A percentile compares a stretch with the other conserved stretches of the same genome.
These are phyloP conservation scores for Leishmania amazonensis DNA, from an alignment of 208 protist species.

Conservation along the genomic window DNA sequence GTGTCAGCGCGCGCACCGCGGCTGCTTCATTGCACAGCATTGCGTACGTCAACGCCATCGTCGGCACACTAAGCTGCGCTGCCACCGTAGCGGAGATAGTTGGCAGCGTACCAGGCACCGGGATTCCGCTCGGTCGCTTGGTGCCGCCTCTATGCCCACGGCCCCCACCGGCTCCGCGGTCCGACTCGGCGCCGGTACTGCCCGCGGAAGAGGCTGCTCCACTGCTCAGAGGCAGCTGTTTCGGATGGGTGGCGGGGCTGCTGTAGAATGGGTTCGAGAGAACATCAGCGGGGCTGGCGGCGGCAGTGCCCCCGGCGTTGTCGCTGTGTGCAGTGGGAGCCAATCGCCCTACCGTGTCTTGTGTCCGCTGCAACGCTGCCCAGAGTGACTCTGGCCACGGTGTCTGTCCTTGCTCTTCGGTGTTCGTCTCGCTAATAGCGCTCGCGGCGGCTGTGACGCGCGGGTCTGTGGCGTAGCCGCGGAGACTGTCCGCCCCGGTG, in stretches of 20 bases:
- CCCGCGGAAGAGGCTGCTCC: constrained; percentile 2
- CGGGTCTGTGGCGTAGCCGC: constrained; percentile 64
- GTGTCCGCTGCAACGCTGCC: constrained; percentile 26
- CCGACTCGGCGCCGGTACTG: constrained; percentile 1
- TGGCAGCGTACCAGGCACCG: not conserved
- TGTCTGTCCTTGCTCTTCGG: constrained; percentile 7
- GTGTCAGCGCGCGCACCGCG: constrained; percentile 44
- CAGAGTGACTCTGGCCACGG: constrained; percentile 33
- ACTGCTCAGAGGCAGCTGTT: constrained; percentile 9
- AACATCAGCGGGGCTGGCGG: constrained; percentile 2
- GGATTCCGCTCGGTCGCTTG: not conserved
- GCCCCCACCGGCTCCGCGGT: not conserved
- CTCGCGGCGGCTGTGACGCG: constrained; percentile 27
- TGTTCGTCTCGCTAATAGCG: constrained; percentile 4
- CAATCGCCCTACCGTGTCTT: constrained; percentile 27
- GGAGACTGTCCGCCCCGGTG: constrained; percentile 60
- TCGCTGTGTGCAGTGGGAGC: not conserved
- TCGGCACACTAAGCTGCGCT: constrained; percentile 47
- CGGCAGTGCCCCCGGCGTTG: not conserved
- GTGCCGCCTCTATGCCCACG: not conserved
- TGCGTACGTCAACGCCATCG: constrained; percentile 49
- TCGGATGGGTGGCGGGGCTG: constrained; percentile 10
- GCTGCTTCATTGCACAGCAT: constrained; percentile 53
- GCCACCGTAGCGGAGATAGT: constrained; percentile 6
- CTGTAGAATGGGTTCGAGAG: constrained; percentile 21